A percentile compares a stretch with the other conserved stretches of the same genome.
Conservation (phyloP, 805 yeast genomes). For the Candida qinlingensis region DNA sequence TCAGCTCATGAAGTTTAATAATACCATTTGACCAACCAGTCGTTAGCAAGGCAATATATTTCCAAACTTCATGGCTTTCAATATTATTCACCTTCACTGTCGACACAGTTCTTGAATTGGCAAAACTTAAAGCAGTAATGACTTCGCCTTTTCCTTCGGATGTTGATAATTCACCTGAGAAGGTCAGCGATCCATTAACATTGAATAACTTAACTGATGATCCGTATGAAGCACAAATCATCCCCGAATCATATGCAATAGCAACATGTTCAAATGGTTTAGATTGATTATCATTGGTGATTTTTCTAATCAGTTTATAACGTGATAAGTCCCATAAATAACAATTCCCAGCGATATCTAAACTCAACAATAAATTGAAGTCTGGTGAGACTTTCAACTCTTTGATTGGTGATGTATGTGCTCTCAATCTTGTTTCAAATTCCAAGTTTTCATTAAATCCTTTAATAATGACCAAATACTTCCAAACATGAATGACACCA, state of each 20-base stretch:
- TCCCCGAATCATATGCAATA: slow-evolving; percentile 52
- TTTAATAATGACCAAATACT: slow-evolving; percentile 14
- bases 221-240: slow-evolving; percentile 34
- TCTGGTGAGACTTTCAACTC: slow-evolving; percentile 45
- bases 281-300: slow-evolving; percentile 11
- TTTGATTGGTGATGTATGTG: slow-evolving; percentile 46
- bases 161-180: slow-evolving; percentile 11
- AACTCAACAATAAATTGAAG: slow-evolving; percentile 48
- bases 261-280: slow-evolving; percentile 28
- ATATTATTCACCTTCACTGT: slow-evolving; percentile 21
- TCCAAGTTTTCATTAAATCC: slow-evolving; percentile 28
- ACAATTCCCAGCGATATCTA: slow-evolving; percentile 50
- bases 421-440: slow-evolving; percentile 44
- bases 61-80: slow-evolving; percentile 35
- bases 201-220: slow-evolving; percentile 35
- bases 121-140: slow-evolving; percentile 26
- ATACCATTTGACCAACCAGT: slow-evolving; percentile 32
- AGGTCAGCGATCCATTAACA: slow-evolving; percentile 46
- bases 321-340: slow-evolving; percentile 62
- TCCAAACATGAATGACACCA: slow-evolving; percentile 62
- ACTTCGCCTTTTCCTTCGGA: slow-evolving; percentile 4
- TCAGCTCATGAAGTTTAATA: slow-evolving; percentile 28
- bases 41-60: slow-evolving; percentile 29
- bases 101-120: slow-evolving; percentile 22
- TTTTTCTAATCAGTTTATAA: slow-evolving; percentile 41